phyloP scores from a whole-genome alignment of 73 alveolate genomes.

The Tetrahymena elliotti region DNA sequence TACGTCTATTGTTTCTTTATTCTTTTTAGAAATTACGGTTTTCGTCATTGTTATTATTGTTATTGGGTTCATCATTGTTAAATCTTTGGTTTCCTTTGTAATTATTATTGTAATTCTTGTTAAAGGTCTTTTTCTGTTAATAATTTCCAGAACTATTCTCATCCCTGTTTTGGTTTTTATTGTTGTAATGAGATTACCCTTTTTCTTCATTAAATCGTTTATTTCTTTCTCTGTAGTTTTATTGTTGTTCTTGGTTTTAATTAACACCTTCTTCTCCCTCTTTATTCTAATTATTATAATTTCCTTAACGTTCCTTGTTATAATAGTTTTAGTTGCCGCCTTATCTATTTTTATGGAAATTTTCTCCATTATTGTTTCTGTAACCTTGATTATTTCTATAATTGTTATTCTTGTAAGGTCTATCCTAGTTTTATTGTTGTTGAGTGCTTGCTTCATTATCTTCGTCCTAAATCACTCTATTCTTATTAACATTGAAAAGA shows the following conservation, averaged over 20 bases:
- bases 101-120: not conserved
- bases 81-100: not conserved
- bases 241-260: not conserved
- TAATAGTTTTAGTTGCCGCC: not conserved
- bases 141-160: not conserved
- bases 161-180: not conserved
- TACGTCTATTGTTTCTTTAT: not conserved
- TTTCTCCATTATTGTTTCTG: not conserved
- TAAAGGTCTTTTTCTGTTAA: not conserved
- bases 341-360: not conserved
- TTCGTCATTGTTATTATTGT: not conserved
- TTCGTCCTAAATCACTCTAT: not conserved
- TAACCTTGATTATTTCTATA: not conserved
- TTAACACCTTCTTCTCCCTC: not conserved
- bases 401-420: not conserved
- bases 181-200: not conserved
- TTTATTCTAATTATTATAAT: not conserved
- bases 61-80: not conserved
- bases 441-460: not conserved
- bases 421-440: not conserved
- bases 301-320: not conserved
- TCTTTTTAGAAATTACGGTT: not conserved
- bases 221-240: not conserved
- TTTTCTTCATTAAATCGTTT: not conserved
- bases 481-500: not conserved